Percentiles rank a stretch among this genome's conserved stretches.
phyloP scores from a whole-genome alignment of 192 early-diverging fungal genomes.

The Rhizophagus sp. region DNA sequence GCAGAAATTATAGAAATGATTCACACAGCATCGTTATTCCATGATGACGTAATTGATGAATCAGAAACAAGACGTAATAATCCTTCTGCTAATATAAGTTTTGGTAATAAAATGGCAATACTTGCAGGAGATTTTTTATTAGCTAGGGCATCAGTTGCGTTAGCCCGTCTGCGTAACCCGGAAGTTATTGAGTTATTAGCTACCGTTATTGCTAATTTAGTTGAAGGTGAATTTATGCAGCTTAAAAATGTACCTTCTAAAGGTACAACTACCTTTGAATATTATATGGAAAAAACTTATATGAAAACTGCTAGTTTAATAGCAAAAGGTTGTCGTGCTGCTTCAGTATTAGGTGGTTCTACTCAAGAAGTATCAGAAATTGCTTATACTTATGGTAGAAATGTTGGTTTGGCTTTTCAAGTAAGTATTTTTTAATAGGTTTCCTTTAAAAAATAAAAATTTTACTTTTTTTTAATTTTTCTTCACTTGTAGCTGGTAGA shows the following conservation, averaged over 20 bases:
- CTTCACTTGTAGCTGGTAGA: constrained; percentile 67
- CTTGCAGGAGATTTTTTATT: constrained; percentile 93
- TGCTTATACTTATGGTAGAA: constrained; percentile 85
- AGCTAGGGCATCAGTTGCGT: constrained; percentile 87
- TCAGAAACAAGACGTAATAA: constrained; percentile 72
- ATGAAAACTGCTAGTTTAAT: constrained; percentile 95
- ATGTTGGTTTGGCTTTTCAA: constrained; percentile 95
- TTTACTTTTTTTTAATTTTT: neutral
- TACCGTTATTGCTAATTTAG: constrained; percentile 89
- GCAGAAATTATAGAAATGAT: constrained; percentile 99
- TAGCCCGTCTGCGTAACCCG: constrained; percentile 85
- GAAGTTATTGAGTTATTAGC: constrained; percentile 93
- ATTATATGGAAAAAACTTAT: constrained; percentile 95
- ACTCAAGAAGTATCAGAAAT: constrained; percentile 71
- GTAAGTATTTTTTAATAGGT: constrained; percentile 38
- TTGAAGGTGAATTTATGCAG: constrained; percentile 99
- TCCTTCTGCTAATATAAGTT: constrained; percentile 79
- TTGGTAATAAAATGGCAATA: constrained; percentile 98
- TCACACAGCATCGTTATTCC: constrained; percentile 92
- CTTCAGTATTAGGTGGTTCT: constrained; percentile 82
- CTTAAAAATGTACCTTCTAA: constrained; percentile 44
- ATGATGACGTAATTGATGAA: constrained; percentile 84
- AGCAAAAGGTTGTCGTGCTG: constrained; percentile 86
- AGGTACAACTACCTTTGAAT: constrained; percentile 65
- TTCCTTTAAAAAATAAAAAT: too few species aligned